Evolutionary conservation across 768 basidiomycete genomes (phyloP), one percentile per base, ranked within the genome.

Genomic region (Leucocoprinus sp.): DNA sequence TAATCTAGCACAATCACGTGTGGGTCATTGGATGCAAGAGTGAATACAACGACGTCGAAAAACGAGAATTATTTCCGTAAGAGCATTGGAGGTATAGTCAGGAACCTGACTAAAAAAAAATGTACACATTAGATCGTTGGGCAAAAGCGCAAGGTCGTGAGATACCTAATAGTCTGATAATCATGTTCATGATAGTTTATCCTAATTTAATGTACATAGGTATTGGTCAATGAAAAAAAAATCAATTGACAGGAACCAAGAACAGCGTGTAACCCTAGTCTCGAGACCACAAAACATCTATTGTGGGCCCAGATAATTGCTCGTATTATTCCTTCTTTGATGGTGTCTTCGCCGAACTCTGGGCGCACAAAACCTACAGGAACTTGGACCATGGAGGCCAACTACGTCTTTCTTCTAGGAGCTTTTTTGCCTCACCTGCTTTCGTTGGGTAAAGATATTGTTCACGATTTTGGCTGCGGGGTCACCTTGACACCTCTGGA

Each of bases 401-500:
- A 2, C 21, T 33, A 4, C 43, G 35, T 15, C 11, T 26, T 11
- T 40, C 45, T 8, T 47, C 38, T 3, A 40, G 28, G 14, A 33
- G 8, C 23, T 19, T 31, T 14, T 40, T 12, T 7, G 37, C 22
- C 15, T 47, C n/a, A 40, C 7, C 29, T 38, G 19, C 23, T 40
- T 39, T 15, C 38, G 19, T 15, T 47, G 8, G 37, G 27, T 45
- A 45, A 19, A 45, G 27, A n/a, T 45, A 28, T 12, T 29, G 31
- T 33, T 48, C 24, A 14, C 15, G 33, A 14, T 41, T 21, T 14
- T 15, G 27, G 29, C 40, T 36, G 8, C 38, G 3, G 46, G 46
- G 37, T 48, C 46, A n/a, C 46, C 39, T 41, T 41, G 46, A 27
- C 46, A 48, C 15, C 34, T 40, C 18, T 29, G 46, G 9, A 48